Evolutionary conservation across 2,329 filamentous ascomycete species (phyloP), one percentile per base, ranked within the genome.

Genomic region (Zasmidium citrigriseum): DNA sequence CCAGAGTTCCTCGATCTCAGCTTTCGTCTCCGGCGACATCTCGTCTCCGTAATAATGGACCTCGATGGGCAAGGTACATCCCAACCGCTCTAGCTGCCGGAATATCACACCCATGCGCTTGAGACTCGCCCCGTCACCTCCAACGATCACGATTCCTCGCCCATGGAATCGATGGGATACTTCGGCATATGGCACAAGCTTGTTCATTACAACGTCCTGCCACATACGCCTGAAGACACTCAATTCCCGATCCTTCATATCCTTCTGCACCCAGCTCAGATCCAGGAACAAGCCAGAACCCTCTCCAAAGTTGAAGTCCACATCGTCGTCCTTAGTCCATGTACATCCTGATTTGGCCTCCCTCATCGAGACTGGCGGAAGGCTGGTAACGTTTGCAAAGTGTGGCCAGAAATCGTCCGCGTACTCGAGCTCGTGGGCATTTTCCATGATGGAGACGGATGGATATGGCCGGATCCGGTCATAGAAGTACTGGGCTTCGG

Each of bases 61-160:
- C 60, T 73, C 71, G 21, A 73, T 64, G 2, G 71, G 65, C 24
- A 72, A 25, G 41, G 48, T 56, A 23, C 63, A 69, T 3, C 60
- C 55, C 4, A 68, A 21, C 20, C 46, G 47, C 24, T 58, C 58
- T 18, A 68, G 55, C 54, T 61, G 56, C 21, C 59, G 52, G 34
- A 64, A 47, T 3, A 64, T 24, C 14, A 66, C 59, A 38, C 59
- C 57, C 20, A 81, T 55, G 25, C 64, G 59, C 25, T 61, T 55
- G 23, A 64, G 45, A 20, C 56, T 64, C 27, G 54, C 27, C 23
- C 56, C 54, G 34, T 69, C 65, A 4, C 71, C 71, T 2, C 67
- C 70, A 20, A 73, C 68, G 24, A 72, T 66, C 21, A 73, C 69
- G 34, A 73, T 69, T 2, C 71, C 71, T 2, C 67, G 65, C 5